Evolutionary conservation across 192 early-diverging fungal genomes (phyloP).

Genomic region (Spinellus fusiger): DNA sequence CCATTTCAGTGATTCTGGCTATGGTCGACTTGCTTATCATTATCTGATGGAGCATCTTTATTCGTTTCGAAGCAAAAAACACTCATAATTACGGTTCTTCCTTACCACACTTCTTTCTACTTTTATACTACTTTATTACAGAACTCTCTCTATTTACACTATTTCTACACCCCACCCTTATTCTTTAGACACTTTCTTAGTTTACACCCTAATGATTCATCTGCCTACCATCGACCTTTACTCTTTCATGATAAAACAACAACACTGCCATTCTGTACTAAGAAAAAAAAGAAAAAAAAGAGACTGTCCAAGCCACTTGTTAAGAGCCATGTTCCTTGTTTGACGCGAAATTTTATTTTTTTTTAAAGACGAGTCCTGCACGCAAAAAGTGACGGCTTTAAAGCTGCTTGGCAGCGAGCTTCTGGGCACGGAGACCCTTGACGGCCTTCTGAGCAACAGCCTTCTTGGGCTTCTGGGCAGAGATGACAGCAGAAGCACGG

Average conservation of each 20-base stretch:
- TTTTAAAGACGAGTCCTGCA: too few species aligned
- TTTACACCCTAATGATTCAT: too few species aligned
- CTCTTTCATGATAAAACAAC: too few species aligned
- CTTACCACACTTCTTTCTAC: not conserved
- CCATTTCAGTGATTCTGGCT: slow-evolving; percentile 27
- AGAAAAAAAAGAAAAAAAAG: too few species aligned
- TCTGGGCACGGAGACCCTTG: slow-evolving; percentile 53
- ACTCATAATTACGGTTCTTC: slow-evolving; percentile 18
- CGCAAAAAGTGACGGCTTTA: not conserved
- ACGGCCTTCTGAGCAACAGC: slow-evolving; percentile 48
- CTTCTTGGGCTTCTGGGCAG: slow-evolving; percentile 56
- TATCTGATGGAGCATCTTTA: slow-evolving; percentile 23
- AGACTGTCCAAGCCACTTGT: too few species aligned
- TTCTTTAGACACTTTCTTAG: too few species aligned
- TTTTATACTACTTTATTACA: not conserved
- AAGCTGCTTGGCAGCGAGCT: slow-evolving; percentile 13
- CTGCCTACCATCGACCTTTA: too few species aligned
- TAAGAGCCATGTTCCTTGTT: too few species aligned
- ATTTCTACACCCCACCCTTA: too few species aligned
- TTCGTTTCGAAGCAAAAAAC: slow-evolving; percentile 24
- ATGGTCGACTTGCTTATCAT: slow-evolving; percentile 17
- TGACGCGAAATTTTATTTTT: too few species aligned
- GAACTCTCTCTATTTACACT: not conserved
- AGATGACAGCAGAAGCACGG: slow-evolving; percentile 59
- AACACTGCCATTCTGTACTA: too few species aligned